Conservation (phyloP, 805 yeast genomes). For the Tetrapisispora nanseiensis region DNA sequence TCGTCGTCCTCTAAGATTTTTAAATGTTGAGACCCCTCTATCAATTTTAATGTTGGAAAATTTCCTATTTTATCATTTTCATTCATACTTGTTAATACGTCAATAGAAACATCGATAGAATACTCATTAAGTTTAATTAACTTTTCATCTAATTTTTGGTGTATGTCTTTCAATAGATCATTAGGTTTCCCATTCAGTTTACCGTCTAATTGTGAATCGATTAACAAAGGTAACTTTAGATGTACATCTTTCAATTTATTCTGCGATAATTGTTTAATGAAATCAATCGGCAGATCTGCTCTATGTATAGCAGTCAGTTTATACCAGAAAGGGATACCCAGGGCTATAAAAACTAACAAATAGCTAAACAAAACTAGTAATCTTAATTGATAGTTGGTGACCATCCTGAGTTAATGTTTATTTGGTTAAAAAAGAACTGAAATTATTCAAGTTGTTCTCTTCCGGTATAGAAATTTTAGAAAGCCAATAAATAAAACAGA, state of each 20-base stretch:
- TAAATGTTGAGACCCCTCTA: background rate
- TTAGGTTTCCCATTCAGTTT: background rate
- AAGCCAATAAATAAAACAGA: too few relatives aligned
- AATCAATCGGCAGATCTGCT: conserved; percentile 33
- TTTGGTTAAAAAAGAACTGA: too few relatives aligned
- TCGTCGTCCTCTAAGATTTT: background rate
- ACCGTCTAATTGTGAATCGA: conserved; percentile 6
- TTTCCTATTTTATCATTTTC: background rate
- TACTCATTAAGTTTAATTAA: background rate
- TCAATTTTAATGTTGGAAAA: background rate
- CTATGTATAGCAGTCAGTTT: conserved; percentile 34
- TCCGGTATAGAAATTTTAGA: too few relatives aligned
- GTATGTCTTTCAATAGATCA: background rate
- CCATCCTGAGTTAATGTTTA: background rate
- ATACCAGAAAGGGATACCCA: conserved; percentile 36
- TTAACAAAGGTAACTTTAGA: conserved; percentile 35
- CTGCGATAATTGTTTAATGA: conserved; percentile 28
- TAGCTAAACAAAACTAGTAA: background rate
- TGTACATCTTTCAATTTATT: conserved; percentile 36
- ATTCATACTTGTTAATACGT: background rate
- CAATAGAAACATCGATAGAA: background rate
- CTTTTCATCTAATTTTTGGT: background rate
- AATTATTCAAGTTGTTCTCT: too few relatives aligned
- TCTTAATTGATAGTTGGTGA: background rate
- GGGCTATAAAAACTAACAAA: conserved; percentile 22